A percentile compares a stretch with the other conserved stretches of the same genome.
Evolutionary conservation across 139 green algal genomes (phyloP).

Genomic region (Chlamydomonas incerta): DNA sequence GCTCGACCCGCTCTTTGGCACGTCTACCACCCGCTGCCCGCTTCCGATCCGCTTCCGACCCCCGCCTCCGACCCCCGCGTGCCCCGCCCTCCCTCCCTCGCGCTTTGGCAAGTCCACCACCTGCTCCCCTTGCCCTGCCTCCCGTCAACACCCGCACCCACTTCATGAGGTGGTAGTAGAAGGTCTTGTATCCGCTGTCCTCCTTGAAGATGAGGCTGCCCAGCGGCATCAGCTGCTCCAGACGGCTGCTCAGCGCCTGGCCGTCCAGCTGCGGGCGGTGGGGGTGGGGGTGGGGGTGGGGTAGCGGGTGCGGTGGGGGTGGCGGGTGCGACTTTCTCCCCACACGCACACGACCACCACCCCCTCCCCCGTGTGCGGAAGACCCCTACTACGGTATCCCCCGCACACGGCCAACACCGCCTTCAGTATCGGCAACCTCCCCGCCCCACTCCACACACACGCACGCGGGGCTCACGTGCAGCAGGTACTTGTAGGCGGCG

Average conservation of each 20-base stretch:
- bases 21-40: too few species aligned
- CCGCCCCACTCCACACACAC: neutral
- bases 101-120: too few species aligned
- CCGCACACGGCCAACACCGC: too few species aligned
- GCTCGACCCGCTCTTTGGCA: too few species aligned
- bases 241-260: slow-evolving; percentile 29
- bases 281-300: neutral
- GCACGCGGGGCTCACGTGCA: slow-evolving; percentile 40
- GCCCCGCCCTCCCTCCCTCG: neutral
- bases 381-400: too few species aligned
- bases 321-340: too few species aligned
- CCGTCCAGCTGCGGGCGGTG: slow-evolving; percentile 22
- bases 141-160: neutral
- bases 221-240: slow-evolving; percentile 58
- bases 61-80: too few species aligned
- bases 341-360: too few species aligned
- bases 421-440: too few species aligned
- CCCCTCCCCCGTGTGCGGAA: neutral
- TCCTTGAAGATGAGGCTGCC: slow-evolving; percentile 55
- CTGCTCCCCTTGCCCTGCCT: too few species aligned
- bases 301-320: too few species aligned
- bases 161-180: slow-evolving; percentile 58
- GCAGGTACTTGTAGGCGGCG: slow-evolving; percentile 33
- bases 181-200: slow-evolving; percentile 50
- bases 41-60: too few species aligned